Conservation (phyloP, 176 grass and related monocot genomes). For the Hyparrhenia diplandra region DNA sequence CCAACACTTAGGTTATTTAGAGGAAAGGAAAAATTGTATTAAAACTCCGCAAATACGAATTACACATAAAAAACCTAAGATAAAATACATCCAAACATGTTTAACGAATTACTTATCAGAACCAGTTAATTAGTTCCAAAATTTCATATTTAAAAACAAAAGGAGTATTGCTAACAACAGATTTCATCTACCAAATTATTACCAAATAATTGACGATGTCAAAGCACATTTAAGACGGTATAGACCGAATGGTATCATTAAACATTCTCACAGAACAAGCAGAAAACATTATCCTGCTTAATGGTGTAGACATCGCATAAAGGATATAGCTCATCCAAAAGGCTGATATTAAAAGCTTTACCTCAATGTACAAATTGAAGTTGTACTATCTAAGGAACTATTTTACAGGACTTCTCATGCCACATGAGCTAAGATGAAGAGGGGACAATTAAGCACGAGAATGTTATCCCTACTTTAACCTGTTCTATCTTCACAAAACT, state of each 20-base stretch:
- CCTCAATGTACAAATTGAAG: conserved; percentile 1
- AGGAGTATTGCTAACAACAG: background rate
- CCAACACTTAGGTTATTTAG: background rate
- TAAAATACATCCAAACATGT: background rate
- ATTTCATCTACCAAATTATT: background rate
- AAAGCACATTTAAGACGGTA: background rate
- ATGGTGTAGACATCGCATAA: background rate
- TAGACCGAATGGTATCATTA: background rate
- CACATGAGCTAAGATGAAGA: background rate
- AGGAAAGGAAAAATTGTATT: background rate
- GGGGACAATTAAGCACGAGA: background rate
- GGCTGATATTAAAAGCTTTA: background rate
- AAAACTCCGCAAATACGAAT: background rate
- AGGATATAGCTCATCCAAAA: conserved; percentile 10
- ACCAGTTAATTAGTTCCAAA: background rate
- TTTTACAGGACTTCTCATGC: conserved; percentile 33
- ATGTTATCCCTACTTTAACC: conserved; percentile 2
- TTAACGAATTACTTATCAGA: background rate
- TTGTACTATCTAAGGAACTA: conserved; percentile 16
- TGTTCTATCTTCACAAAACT: conserved; percentile 45
- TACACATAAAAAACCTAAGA: background rate
- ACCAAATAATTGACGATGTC: background rate
- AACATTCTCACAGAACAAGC: background rate
- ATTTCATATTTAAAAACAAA: background rate
- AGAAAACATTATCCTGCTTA: background rate